Evolutionary conservation across 768 basidiomycete species (phyloP), one percentile per base, ranked within the genome.

Genomic region (Symmetrospora coprosmae): DNA sequence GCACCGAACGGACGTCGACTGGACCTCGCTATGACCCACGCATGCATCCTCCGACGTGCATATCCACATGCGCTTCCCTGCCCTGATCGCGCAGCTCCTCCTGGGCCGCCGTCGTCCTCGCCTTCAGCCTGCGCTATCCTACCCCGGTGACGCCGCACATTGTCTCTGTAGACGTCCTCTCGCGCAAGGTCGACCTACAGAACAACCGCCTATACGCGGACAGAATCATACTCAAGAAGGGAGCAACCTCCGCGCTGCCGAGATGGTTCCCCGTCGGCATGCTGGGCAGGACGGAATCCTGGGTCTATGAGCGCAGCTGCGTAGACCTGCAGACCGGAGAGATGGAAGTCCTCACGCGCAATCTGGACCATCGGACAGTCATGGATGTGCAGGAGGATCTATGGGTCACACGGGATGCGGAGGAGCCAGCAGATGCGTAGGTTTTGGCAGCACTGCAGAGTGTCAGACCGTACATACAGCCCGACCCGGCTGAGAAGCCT

Each of bases 81-180:
- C n/a, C n/a, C n/a, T 27, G 11, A 9, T 33, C 34, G 13, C 49
- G 28, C 47, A 90, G 89, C 79, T 90, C 94, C 80, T 81, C 88
- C 73, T 91, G 89, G 82, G 78, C 86, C 62, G 90, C 88, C 65
- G 87, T 91, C 60, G 82, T 91, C 19, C 78, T 94, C 65, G 90
- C 91, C 19, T 96, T 85, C 77, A 89, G 89, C 71, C 76, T 96
- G 62, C 85, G 91, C 66, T 96, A 96, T 73, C 91, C 91, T 5
- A 96, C 92, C 72, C 89, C 90, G 51, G 86, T 87, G 69, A 86
- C 91, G 6, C 78, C 87, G 31, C 91, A 96, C 74, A 84, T 96
- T 72, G 74, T 90, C 65, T 89, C 89, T 4, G 90, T 88, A 78
- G 91, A 94, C 76, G 88, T 94, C 68, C 81, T 96, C 65, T 86